Evolutionary conservation across 129 eudicot genomes (phyloP), one percentile per base, ranked within the genome.

Genomic region (Escallonia herrerae): DNA sequence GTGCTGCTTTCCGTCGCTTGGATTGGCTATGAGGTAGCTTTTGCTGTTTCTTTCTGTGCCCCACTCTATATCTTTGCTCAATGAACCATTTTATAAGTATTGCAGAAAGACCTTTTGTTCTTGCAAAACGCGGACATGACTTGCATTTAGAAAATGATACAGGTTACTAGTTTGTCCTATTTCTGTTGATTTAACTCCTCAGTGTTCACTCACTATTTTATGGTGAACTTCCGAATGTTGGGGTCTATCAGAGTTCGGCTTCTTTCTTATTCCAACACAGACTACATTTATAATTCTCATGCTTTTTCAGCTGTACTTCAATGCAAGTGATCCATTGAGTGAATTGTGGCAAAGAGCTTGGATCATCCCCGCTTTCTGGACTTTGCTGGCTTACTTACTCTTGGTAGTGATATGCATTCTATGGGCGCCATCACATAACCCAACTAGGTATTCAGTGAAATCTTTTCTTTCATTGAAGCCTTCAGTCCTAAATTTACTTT

Each of bases 261-360:
- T 22, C 33, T 22, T 22, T 22, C 33, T 22, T 22, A 22, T 22
- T 22, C 33, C 33, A 22, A 22, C 33, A 22, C 1, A 22, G 1
- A 22, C 33, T 0, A 22, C 33, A 22, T 22, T 22, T 53, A 53
- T 53, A n/a, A 11, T 53, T 53, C 5, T 53, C 22, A 67, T 50
- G 58, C 10, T 42, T 37, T 38, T 73, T 57, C 80, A 90, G 97
- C 63, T 90, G 77, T 90, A 90, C 69, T 90, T 90, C 62, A 90
- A 90, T 79, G 90, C 97, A 49, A 90, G 95, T 79, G 97, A 90
- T 79, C 97, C 95, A n/a, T 74, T 90, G 61, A 83, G 97, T 48
- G 97, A 90, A 74, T 52, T 82, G 60, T 90, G 97, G 97, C 74
- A 74, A 70, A 73, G 87, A 77, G 86, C 97, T 48, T 90, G 97